Percentiles rank a stretch among this genome's conserved stretches.
Conservation (phyloP, 1,284 basidiomycete species). For the Inonotus hispidus region DNA sequence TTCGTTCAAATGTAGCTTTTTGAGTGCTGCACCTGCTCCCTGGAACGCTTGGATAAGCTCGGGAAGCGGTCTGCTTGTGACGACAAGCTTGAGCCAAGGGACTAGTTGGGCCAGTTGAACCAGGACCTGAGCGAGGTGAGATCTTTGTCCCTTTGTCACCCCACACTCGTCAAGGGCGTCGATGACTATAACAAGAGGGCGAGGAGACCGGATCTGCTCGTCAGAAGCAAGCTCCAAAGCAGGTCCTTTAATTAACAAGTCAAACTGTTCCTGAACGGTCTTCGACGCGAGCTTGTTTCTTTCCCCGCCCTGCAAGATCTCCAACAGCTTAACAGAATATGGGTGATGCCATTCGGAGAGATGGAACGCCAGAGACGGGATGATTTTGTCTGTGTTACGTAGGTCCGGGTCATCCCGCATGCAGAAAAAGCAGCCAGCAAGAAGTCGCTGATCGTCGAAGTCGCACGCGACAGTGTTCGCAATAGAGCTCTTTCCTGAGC, state of each 20-base stretch:
- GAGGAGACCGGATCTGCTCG: background rate
- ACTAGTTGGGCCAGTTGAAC: background rate
- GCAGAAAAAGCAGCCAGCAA: constrained; percentile 11
- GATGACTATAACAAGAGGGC: constrained; percentile 3
- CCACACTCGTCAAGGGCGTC: constrained; percentile 17
- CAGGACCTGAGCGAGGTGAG: background rate
- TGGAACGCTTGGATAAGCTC: background rate
- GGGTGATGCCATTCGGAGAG: background rate
- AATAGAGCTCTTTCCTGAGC: constrained; percentile 13
- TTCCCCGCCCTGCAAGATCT: background rate
- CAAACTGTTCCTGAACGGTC: constrained; percentile 6
- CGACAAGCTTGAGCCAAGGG: constrained; percentile 10
- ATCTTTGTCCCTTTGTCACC: background rate
- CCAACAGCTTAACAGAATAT: background rate
- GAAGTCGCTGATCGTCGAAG: background rate
- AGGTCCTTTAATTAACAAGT: background rate
- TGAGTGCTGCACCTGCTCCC: background rate
- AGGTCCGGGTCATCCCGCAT: constrained; percentile 1
- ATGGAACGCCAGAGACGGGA: background rate
- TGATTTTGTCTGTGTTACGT: background rate
- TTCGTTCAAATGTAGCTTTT: constrained; percentile 3
- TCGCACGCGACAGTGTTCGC: background rate
- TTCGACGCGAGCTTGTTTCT: background rate
- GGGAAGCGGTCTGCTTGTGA: constrained; percentile 6
- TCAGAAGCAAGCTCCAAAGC: background rate